These are phyloP conservation scores for Baudoinia panamericana DNA, from an alignment of 495 filamentous ascomycete species.

Conservation along the genomic window DNA sequence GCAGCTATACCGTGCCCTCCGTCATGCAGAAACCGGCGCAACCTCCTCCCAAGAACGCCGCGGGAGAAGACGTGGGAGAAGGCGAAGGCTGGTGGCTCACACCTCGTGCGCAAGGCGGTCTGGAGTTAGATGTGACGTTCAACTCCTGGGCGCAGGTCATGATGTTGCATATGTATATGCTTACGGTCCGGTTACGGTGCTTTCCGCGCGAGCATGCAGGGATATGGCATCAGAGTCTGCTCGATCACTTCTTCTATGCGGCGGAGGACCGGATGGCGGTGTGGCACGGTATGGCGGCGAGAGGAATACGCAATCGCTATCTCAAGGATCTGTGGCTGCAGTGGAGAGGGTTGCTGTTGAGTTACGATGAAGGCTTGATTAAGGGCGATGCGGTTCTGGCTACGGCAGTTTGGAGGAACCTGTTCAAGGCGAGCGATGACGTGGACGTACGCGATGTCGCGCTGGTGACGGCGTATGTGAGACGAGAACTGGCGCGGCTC, in stretches of 20 bases:
- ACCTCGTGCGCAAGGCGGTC: conserved; percentile 16
- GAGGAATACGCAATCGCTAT: conserved; percentile 61
- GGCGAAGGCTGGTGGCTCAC: conserved; percentile 72
- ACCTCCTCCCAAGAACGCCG: conserved; percentile 48
- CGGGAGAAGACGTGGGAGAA: conserved; percentile 66
- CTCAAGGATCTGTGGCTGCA: conserved; percentile 85
- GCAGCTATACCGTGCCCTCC: conserved; percentile 47
- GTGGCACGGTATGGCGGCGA: conserved; percentile 52
- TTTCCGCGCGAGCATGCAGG: conserved; percentile 48
- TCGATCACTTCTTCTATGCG: conserved; percentile 88
- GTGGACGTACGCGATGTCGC: conserved; percentile 60
- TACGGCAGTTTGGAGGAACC: conserved; percentile 81
- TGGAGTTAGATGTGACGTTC: conserved; percentile 69
- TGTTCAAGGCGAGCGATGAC: conserved; percentile 64
- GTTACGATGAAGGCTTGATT: conserved; percentile 76
- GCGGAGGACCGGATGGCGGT: conserved; percentile 76
- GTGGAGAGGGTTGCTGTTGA: conserved; percentile 71
- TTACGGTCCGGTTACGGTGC: conserved; percentile 72
- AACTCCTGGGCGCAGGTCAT: conserved; percentile 91
- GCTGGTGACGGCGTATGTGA: conserved; percentile 65
- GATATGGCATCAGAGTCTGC: conserved; percentile 59
- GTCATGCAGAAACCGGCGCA: conserved; percentile 18
- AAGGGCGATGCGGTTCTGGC: conserved; percentile 78
- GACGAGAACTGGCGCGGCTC: conserved; percentile 49
- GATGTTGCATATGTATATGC: conserved; percentile 87